A percentile compares a stretch with the other conserved stretches of the same genome.
Conservation (phyloP, 208 protist genomes). For the Trypanosoma scelopori region DNA sequence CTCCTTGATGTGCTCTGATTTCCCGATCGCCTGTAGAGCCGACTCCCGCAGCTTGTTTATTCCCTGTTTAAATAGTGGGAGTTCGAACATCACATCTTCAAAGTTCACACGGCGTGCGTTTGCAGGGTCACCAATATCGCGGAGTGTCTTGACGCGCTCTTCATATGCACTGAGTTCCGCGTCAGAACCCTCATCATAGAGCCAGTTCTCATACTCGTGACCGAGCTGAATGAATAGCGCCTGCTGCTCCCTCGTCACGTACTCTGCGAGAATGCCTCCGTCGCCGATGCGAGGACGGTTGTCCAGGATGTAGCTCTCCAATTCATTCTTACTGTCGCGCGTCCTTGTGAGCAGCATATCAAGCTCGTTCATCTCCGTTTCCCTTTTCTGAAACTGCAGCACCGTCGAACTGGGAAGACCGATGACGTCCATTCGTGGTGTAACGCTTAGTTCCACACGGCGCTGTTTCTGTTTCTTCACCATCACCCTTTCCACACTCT, state of each 20-base stretch:
- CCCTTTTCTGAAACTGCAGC: conserved; percentile 54
- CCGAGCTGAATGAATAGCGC: conserved; percentile 60
- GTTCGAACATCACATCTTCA: conserved; percentile 68
- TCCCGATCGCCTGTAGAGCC: conserved; percentile 59
- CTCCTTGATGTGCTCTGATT: conserved; percentile 74
- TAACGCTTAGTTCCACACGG: conserved; percentile 47
- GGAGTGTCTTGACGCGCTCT: conserved; percentile 66
- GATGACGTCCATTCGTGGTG: conserved; percentile 50
- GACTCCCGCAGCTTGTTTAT: conserved; percentile 39
- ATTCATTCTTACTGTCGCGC: conserved; percentile 87
- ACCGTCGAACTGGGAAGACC: conserved; percentile 52
- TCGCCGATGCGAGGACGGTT: conserved; percentile 62
- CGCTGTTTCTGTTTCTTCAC: conserved; percentile 49
- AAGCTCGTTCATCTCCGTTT: conserved; percentile 75
- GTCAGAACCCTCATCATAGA: conserved; percentile 87
- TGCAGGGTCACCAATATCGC: conserved; percentile 80
- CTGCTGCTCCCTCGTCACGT: conserved; percentile 49
- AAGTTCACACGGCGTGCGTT: conserved; percentile 45
- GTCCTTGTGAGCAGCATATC: conserved; percentile 68
- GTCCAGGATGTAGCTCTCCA: conserved; percentile 92
- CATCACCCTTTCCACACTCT: conserved; percentile 36
- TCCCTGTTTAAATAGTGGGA: conserved; percentile 42
- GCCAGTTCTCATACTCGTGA: conserved; percentile 83
- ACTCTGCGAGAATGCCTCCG: conserved; percentile 69
- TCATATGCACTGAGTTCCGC: conserved; percentile 70